A percentile compares a stretch with the other conserved stretches of the same genome.
Evolutionary conservation across 2,329 filamentous ascomycete genomes (phyloP).

Genomic region (Colletotrichum horii): DNA sequence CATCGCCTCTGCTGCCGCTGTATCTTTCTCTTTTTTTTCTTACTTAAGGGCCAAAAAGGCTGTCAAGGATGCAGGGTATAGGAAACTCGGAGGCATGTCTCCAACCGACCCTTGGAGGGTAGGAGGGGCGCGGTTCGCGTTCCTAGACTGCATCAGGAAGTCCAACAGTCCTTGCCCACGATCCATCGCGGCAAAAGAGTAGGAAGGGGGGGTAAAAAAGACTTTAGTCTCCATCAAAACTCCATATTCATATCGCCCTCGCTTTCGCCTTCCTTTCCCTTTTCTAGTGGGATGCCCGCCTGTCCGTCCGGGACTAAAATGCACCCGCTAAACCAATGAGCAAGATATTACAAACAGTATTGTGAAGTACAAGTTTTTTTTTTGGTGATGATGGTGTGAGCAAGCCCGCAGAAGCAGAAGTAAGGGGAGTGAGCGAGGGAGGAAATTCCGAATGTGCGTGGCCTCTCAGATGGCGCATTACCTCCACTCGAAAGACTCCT

Average conservation of each 20-base stretch:
- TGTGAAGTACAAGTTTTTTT: background rate
- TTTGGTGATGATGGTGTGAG: background rate
- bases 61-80: background rate
- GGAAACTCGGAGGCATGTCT: background rate
- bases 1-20: background rate
- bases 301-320: background rate
- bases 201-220: background rate
- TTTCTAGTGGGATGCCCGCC: background rate
- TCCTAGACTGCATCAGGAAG: conserved; percentile 18
- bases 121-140: background rate
- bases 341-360: conserved; percentile 1
- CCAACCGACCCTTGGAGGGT: background rate
- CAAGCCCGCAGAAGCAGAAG: background rate
- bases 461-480: background rate
- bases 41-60: background rate
- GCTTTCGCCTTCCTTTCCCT: background rate
- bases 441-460: background rate
- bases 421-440: background rate
- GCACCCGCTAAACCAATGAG: conserved; percentile 8
- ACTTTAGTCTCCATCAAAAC: background rate
- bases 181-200: background rate
- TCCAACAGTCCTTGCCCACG: background rate
- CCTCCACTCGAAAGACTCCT: background rate
- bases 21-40: background rate
- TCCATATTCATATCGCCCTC: background rate